Percentiles rank a stretch among this genome's conserved stretches.
Conservation (phyloP, 169 alveolate species). For the Perkinsus marinus region DNA sequence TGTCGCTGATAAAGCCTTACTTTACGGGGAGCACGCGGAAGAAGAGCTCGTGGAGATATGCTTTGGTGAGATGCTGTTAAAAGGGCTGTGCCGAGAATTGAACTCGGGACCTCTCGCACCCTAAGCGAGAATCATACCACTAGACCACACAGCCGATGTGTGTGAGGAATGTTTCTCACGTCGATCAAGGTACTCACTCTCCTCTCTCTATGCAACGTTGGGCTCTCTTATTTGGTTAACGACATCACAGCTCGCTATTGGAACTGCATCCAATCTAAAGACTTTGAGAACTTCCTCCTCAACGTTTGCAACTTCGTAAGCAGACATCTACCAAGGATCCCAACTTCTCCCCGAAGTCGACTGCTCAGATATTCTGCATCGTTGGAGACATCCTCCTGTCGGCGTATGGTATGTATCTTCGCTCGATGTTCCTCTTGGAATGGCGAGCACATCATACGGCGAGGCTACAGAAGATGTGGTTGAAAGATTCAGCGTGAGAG, state of each 20-base stretch:
- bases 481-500: neutral
- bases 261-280: neutral
- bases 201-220: neutral
- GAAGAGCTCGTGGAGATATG: neutral
- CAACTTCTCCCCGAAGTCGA: neutral
- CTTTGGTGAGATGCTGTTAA: neutral
- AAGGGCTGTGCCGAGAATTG: slow-evolving; percentile 91
- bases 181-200: neutral
- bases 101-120: slow-evolving; percentile 99
- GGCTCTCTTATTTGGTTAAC: neutral
- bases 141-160: slow-evolving; percentile 72
- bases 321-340: neutral
- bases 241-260: neutral
- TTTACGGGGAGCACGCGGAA: neutral
- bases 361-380: neutral
- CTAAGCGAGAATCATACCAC: slow-evolving; percentile 97
- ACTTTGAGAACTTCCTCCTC: neutral
- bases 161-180: too few species aligned
- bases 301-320: neutral
- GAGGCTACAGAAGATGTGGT: neutral
- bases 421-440: neutral
- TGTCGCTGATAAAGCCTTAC: neutral
- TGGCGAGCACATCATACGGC: neutral
- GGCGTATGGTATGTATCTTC: neutral
- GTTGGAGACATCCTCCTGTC: neutral